Conservation (phyloP, 805 yeast species). For the Myxozyma vanderwaltii region DNA sequence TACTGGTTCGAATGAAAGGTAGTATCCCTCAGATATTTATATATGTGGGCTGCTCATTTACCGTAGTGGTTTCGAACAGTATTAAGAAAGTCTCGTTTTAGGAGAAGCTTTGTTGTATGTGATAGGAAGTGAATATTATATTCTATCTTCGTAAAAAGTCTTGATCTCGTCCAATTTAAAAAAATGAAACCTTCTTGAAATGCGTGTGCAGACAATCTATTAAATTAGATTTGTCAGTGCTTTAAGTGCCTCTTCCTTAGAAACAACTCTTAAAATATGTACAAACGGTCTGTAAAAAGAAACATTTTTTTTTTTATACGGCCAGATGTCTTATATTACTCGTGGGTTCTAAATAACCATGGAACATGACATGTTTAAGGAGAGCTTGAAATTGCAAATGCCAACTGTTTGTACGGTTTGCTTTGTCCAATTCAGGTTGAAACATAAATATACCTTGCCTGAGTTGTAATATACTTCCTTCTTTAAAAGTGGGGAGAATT, state of each 20-base stretch:
- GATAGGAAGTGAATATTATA: background rate
- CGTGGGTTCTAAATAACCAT: background rate
- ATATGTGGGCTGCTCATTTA: background rate
- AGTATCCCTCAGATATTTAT: background rate
- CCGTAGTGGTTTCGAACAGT: background rate
- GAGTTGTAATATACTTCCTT: too few relatives aligned
- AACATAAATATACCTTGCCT: too few relatives aligned
- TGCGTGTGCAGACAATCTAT: background rate
- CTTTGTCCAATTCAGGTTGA: too few relatives aligned
- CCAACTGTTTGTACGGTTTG: too few relatives aligned
- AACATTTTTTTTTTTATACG: too few relatives aligned
- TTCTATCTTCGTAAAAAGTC: constrained; percentile 1
- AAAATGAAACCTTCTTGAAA: constrained; percentile 7
- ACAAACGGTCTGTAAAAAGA: background rate
- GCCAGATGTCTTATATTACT: background rate
- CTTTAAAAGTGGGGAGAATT: too few relatives aligned
- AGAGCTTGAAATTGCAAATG: background rate
- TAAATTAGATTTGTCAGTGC: background rate
- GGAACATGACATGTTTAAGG: constrained; percentile 1
- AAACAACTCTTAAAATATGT: background rate
- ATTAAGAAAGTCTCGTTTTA: background rate
- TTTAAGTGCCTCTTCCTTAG: background rate
- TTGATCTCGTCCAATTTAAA: constrained; percentile 9
- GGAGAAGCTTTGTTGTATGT: constrained; percentile 9
- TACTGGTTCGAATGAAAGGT: background rate